Base-by-base conservation (phyloP, 495 filamentous ascomycete species). In the Tuber umbilicatum region DNA sequence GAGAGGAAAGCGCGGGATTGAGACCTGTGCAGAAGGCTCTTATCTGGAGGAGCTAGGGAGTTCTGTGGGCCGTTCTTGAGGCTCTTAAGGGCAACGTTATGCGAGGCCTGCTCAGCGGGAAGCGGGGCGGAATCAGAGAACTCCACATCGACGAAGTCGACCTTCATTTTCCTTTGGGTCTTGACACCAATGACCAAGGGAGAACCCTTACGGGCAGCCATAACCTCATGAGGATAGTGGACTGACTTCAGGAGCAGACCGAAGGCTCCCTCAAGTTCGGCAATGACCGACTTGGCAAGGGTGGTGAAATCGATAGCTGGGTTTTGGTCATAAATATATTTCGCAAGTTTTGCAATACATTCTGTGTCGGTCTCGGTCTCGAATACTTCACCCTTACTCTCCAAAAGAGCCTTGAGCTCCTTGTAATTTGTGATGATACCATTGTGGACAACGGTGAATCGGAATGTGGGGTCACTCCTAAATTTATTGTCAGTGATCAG, bases 371-470 rank as follows among this genome's bases (percentile, higher is more conserved):
- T 99, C 86, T 99, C 94, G 40, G 94, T 98, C 89, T 99, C 95
- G 83, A 99, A 99, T 74, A 91, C 90, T 88, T 97, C 97, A 77
- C 96, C 96, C 87, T 97, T 99, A 87, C 87, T 88, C 85, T 93
- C 90, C 77, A 99, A 86, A 70, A 99, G 88, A 73, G 92, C 91
- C 89, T 94, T 97, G 80, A 99, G 86, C 86, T 99, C 95, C 87
- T 99, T 99, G 89, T 99, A 99, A 88, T 99, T 99, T 86, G 95
- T 99, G 86, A 99, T 99, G 87, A 99, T 99, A 83, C 95, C 95
- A 85, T 99, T 99, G 90, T 99, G 95, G 67, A 97, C 94, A 80
- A 99, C 91, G 74, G 93, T 89, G 84, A 99, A 99, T 85, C 98
- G 90, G 93, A 94, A 98, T 80, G 86, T 91, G 81, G 91, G 90